These are phyloP conservation scores for Podospora pseudocomata DNA, from an alignment of 495 filamentous ascomycete genomes.

Conservation along the genomic window DNA sequence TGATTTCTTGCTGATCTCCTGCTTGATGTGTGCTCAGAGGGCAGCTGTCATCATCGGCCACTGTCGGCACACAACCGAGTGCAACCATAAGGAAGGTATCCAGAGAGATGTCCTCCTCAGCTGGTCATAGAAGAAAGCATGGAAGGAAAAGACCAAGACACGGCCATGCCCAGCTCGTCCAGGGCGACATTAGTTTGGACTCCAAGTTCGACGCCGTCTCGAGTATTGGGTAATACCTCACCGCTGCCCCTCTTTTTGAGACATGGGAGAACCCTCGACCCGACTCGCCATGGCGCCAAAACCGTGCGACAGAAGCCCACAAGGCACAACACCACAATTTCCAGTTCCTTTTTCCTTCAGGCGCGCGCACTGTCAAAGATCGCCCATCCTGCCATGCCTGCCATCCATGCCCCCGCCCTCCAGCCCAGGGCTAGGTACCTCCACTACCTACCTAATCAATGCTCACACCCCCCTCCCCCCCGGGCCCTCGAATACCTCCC, in stretches of 20 bases:
- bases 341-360: background rate
- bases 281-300: constrained; percentile 14
- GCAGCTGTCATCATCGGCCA: no score
- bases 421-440: no score
- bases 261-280: background rate
- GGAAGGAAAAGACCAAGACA: background rate
- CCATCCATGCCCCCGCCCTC: no score
- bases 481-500: no score
- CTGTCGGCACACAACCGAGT: background rate
- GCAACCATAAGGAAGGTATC: background rate
- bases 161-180: constrained; percentile 2
- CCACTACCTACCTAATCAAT: no score
- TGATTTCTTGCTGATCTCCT: background rate
- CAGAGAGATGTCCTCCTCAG: background rate
- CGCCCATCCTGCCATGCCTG: no score
- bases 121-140: background rate
- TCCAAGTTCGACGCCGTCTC: background rate
- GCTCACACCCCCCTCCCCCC: background rate
- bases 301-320: constrained; percentile 9
- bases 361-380: background rate
- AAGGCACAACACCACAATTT: constrained; percentile 3
- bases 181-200: background rate
- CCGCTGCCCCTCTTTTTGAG: background rate
- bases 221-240: background rate
- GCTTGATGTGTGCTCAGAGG: background rate